Evolutionary conservation across 441 rosid genomes (phyloP), one percentile per base, ranked within the genome.

Genomic region (Adansonia madagascariensis): DNA sequence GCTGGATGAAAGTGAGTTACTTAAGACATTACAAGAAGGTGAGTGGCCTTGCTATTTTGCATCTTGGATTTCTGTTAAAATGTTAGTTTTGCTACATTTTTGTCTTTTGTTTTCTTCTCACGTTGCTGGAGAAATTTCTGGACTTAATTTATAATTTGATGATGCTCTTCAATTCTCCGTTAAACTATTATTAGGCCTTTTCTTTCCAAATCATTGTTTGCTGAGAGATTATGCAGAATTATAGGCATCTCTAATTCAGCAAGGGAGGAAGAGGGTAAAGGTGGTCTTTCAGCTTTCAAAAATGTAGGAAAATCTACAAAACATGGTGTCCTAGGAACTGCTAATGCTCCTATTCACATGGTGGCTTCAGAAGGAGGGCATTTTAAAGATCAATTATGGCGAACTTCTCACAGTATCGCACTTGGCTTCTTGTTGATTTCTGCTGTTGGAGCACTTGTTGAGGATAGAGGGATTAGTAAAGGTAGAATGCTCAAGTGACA

Each of bases 311-410:
- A 90, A 83, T 1, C 83, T 66, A 77, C 89, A 60, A 90, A 91
- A 82, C 92, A 88, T 39, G 93, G 92, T 68, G 70, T 78, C 73
- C 93, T 96, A 77, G 99, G 99, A 69, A 94, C 94, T 75, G 85
- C 97, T 49, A 62, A 78, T 86, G 90, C 97, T 64, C 99, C 99
- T 8, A 94, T 96, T 75, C 97, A 96, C 79, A 91, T 91, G 88
- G 91, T 94, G 75, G 75, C 97, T 7, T 74, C 89, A 44, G 98
- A 92, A 84, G 94, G 97, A 81, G 92, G 94, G 77, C 88, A 89
- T 75, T 91, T 95, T 80, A 96, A 96, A 78, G 97, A 96, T 85
- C 98, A 94, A 80, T 82, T 96, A 6, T 96, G 98, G 99, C 94
- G 96, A 78, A 96, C 97, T 11, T 74, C 94, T 83, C 94, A 97